phyloP scores from a whole-genome alignment of 2,329 filamentous ascomycete species.

The Teratosphaeria gauchensis region DNA sequence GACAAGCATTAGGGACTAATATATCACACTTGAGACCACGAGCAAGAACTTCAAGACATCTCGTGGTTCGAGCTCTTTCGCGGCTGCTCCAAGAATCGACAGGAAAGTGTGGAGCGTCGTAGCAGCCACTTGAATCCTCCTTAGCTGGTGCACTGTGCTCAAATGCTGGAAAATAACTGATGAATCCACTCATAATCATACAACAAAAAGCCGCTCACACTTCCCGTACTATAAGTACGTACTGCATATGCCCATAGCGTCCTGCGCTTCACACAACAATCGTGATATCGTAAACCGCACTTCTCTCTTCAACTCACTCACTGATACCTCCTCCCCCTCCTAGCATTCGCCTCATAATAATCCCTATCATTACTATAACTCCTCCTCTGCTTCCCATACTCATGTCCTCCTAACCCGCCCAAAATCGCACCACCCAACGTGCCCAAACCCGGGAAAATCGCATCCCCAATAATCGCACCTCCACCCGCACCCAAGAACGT shows the following conservation, averaged over 20 bases:
- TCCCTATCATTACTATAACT: slow-evolving; percentile 11
- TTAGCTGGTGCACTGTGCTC: no score
- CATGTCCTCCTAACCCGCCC: slow-evolving; percentile 33
- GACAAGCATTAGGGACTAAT: no score
- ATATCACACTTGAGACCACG: no score
- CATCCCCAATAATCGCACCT: slow-evolving; percentile 35
- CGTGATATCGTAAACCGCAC: background rate
- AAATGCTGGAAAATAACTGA: no score
- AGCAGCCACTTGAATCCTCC: no score
- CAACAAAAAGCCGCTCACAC: no score
- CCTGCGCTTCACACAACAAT: background rate
- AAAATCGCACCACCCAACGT: slow-evolving; percentile 30
- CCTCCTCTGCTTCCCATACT: slow-evolving; percentile 28
- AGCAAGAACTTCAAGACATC: no score
- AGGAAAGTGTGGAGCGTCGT: no score
- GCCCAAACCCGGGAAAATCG: slow-evolving; percentile 35
- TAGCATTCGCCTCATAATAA: slow-evolving; percentile 1
- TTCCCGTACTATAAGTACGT: background rate
- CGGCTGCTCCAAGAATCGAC: no score
- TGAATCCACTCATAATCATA: no score
- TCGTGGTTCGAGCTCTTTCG: no score
- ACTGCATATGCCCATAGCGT: background rate
- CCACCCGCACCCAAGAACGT: slow-evolving; percentile 37
- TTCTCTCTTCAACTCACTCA: background rate
- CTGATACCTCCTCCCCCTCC: background rate